phyloP scores from a whole-genome alignment of 306 rosid species.

The Senna tora region DNA sequence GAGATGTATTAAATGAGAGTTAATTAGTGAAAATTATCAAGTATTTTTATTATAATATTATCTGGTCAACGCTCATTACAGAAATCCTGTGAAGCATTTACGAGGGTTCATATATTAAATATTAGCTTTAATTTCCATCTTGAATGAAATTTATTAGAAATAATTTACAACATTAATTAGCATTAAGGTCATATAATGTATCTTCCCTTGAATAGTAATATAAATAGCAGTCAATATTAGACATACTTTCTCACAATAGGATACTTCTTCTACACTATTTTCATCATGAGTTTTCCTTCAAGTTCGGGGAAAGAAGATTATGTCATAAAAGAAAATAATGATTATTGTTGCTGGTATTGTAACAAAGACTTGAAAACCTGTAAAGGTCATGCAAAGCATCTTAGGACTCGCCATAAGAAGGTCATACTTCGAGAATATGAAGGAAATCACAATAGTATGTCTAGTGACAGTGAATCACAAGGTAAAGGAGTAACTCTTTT shows the following conservation, averaged over 20 bases:
- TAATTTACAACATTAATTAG: neutral
- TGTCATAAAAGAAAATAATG: neutral
- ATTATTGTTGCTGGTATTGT: constrained; percentile 29
- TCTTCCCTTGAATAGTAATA: neutral
- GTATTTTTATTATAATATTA: no score
- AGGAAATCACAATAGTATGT: neutral
- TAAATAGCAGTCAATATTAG: constrained; percentile 36
- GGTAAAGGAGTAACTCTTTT: no score
- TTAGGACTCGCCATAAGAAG: constrained; percentile 2
- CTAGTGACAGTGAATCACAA: no score
- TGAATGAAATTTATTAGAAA: constrained; percentile 27
- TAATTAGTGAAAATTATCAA: constrained; percentile 1
- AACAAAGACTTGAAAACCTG: neutral
- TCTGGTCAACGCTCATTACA: no score
- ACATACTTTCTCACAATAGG: neutral
- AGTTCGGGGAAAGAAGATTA: constrained; percentile 17
- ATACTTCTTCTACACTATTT: no score
- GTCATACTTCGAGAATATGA: neutral
- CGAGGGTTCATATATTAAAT: no score
- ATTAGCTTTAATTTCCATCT: neutral
- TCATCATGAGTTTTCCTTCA: neutral
- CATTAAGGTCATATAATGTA: constrained; percentile 19
- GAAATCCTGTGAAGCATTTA: no score
- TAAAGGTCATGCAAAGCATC: constrained; percentile 38
- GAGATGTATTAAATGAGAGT: constrained; percentile 9